These are phyloP conservation scores for Penicillium alfredii DNA, from an alignment of 495 filamentous ascomycete species.

Conservation along the genomic window DNA sequence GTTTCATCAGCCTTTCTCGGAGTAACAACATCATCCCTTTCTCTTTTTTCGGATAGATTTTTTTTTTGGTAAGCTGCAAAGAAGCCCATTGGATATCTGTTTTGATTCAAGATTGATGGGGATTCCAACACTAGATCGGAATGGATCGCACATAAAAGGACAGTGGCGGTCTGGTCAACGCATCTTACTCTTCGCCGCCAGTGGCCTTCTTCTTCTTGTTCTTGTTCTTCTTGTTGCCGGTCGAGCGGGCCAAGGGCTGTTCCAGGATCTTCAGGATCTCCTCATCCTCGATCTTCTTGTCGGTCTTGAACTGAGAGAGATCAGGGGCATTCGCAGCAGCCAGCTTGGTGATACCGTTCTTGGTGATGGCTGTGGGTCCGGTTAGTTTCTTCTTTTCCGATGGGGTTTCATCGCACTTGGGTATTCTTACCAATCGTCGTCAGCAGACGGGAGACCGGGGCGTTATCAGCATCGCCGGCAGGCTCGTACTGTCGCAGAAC, in stretches of 20 bases:
- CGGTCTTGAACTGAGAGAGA: conserved; percentile 72
- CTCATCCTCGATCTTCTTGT: conserved; percentile 97
- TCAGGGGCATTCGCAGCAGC: conserved; percentile 68
- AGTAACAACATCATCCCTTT: conserved; percentile 8
- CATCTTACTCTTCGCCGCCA: conserved; percentile 53
- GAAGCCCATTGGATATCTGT: conserved; percentile 30
- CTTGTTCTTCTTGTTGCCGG: conserved; percentile 67
- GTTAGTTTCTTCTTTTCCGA: too few relatives aligned
- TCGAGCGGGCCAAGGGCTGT: conserved; percentile 70
- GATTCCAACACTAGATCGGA: conserved; percentile 10
- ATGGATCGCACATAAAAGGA: conserved; percentile 13
- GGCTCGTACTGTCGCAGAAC: conserved; percentile 94
- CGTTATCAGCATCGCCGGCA: conserved; percentile 81
- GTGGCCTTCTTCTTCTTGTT: conserved; percentile 89
- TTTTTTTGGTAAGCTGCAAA: too few relatives aligned
- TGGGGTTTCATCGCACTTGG: too few relatives aligned
- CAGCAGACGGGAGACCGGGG: conserved; percentile 76
- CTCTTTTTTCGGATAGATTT: conserved; percentile 6
- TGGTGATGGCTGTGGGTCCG: conserved; percentile 72
- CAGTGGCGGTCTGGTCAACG: conserved; percentile 4
- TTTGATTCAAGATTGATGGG: conserved; percentile 11
- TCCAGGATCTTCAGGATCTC: conserved; percentile 91
- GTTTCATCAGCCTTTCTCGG: too few relatives aligned
- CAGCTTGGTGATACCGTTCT: conserved; percentile 87
- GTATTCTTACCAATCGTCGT: conserved; percentile 76